Base-by-base conservation (phyloP, 139 green algal genomes). In the Limnomonas spitsbergensis region DNA sequence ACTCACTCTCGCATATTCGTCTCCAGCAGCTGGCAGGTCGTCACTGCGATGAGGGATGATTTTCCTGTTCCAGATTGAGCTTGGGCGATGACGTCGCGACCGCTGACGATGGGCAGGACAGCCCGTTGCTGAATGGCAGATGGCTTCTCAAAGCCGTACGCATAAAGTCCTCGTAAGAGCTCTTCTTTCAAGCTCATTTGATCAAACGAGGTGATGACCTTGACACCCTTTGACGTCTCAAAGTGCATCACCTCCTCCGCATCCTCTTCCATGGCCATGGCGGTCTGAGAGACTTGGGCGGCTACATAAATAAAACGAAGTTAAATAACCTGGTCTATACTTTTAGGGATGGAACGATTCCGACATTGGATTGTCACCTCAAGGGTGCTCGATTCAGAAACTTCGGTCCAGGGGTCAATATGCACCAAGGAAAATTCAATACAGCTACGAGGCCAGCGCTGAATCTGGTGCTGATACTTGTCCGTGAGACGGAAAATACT, bases 61-160 rank as follows among this genome's bases (percentile, higher is more conserved):
- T 99, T 99, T 39, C 96, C 96, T 36, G 96, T 99, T 32, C 96
- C 96, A 1, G 93, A 98, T 82, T 99, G 96, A 26, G 96, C 96
- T 81, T 98, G 95, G 3, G 96, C 96, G 75, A 99, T 98, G 9
- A 98, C 94, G 85, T 99, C 96, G 4, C 95, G 85, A 0, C 93
- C 94, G 53, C 84, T 40, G 26, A 94, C 86, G 80, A 99, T 98
- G 40, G 96, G 96, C 81, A 95, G 66, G 27, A 99, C 87, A 0
- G 96, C 96, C 14, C 96, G 89, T 85, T 99, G 96, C 87, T 99
- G 96, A 71, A 99, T 99, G 39, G 96, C 96, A 2, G 94, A 98
- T 0, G 96, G 96, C 86, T 96, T 97, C 79, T 98, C 94, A 82
- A 98, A 99, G 42, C 96, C 96, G 70, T 97, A 98, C 27, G 84